Conservation (phyloP, 1,139 yeast species). For the Blastobotrys serpentis region DNA sequence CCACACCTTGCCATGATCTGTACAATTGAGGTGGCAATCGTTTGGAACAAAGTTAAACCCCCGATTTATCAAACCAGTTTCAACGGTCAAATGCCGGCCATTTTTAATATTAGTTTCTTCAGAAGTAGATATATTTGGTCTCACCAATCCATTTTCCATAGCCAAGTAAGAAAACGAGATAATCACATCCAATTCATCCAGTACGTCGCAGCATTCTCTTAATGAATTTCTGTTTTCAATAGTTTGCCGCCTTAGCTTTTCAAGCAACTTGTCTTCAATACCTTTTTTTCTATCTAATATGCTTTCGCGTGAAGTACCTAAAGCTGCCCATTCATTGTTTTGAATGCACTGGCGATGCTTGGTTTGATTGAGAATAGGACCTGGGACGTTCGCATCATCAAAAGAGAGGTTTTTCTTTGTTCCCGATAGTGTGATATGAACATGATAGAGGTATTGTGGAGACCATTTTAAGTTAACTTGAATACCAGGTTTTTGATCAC, state of each 20-base stretch:
- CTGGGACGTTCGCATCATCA: constrained; percentile 21
- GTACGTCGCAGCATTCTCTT: constrained; percentile 47
- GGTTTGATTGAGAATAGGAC: constrained; percentile 28
- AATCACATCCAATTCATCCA: constrained; percentile 72
- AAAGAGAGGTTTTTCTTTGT: constrained; percentile 18
- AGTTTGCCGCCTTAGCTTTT: constrained; percentile 44
- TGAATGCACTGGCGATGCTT: constrained; percentile 30
- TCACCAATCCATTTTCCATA: constrained; percentile 56
- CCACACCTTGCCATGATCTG: constrained; percentile 48
- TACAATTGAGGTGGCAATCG: constrained; percentile 48
- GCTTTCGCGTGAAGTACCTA: constrained; percentile 35
- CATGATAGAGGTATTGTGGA: constrained; percentile 37
- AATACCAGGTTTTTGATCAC: constrained; percentile 21
- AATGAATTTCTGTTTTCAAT: constrained; percentile 44
- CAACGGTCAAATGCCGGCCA: constrained; percentile 92
- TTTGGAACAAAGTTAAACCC: constrained; percentile 62
- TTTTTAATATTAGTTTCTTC: constrained; percentile 41
- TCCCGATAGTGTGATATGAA: constrained; percentile 24
- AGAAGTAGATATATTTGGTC: constrained; percentile 61
- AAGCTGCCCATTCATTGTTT: constrained; percentile 31
- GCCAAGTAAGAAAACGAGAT: constrained; percentile 73
- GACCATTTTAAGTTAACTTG: constrained; percentile 37
- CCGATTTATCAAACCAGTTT: constrained; percentile 55
- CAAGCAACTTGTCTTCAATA: constrained; percentile 50
- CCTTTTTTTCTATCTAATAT: constrained; percentile 30